Base-by-base conservation (phyloP, 441 rosid species). In the Pelargonium citronellum region DNA sequence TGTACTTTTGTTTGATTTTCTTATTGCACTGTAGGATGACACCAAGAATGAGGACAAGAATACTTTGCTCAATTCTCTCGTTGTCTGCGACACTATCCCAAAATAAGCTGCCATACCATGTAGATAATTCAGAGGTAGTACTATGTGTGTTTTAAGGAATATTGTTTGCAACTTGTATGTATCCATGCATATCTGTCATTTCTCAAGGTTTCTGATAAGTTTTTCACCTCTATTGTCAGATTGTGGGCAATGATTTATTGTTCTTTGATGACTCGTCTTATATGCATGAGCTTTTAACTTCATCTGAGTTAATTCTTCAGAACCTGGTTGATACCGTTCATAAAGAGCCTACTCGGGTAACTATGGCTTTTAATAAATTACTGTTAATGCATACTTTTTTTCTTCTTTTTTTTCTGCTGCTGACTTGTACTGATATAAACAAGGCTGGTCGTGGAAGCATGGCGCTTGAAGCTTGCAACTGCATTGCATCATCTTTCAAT, bases 391-490 rank as follows among this genome's bases (percentile, higher is more conserved):
- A 30, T 15, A 8, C 0, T 5, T 76, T 64, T 53, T 47, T 46
- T 5, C 47, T 12, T 57, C 57, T 67, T 5, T 76, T 64, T 55
- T 41, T 46, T 7, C 47, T 12, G 62, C 62, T 67, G 37, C 78
- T 71, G 62, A 86, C 73, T 61, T 69, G 58, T 51, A 44, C 8
- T 79, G 43, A 70, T 75, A 77, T 61, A 71, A 66, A 60, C 22
- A 70, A 91, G 98, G 84, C 79, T 70, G 74, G 77, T 68, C 87
- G 87, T 27, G 96, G 98, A 78, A 78, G 71, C 77, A 76, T 91
- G 86, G 95, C 98, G 0, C 92, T 93, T 11, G 98, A 91, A 83
- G 90, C 96, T 77, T 91, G 96, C 84, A 89, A 89, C 80, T 89
- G 87, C 78, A 80, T 93, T 70, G 87, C 86, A 70, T 79, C 85